A percentile compares a stretch with the other conserved stretches of the same genome.
phyloP scores from a whole-genome alignment of 495 filamentous ascomycete genomes.

The Lentithecium fluviatile region DNA sequence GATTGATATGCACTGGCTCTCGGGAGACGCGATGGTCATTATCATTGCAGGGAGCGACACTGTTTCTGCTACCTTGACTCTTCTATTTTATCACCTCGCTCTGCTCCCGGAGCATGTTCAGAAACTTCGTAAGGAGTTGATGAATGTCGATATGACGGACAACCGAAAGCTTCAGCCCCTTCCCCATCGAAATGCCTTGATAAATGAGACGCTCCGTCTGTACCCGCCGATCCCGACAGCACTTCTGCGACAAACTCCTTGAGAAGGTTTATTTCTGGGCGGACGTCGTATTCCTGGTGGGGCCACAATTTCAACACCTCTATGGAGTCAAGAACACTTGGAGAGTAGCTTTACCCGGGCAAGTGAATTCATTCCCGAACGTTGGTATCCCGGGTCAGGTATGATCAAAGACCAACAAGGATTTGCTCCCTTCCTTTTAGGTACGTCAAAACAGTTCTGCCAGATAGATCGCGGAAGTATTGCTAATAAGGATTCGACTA shows the following conservation, averaged over 20 bases:
- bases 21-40: constrained; percentile 40
- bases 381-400: constrained; percentile 26
- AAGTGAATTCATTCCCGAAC: constrained; percentile 29
- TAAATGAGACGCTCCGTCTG: constrained; percentile 52
- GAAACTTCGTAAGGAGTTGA: constrained; percentile 42
- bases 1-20: constrained; percentile 23
- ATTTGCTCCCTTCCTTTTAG: constrained; percentile 30
- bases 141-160: constrained; percentile 11
- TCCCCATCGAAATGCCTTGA: constrained; percentile 33
- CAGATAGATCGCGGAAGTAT: too few relatives aligned
- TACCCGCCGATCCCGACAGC: constrained; percentile 37
- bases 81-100: constrained; percentile 47
- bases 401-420: constrained; percentile 22
- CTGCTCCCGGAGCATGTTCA: constrained; percentile 33
- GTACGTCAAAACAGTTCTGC: too few relatives aligned
- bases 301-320: neutral
- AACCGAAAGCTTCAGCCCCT: constrained; percentile 38
- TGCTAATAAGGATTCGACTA: too few relatives aligned
- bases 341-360: constrained; percentile 13
- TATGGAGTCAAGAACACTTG: neutral
- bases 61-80: constrained; percentile 44
- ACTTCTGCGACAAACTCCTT: constrained; percentile 5
- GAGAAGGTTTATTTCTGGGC: constrained; percentile 8
- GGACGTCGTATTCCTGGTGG: constrained; percentile 9
- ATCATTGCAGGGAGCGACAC: constrained; percentile 51